Evolutionary conservation across 23 red algal genomes (phyloP).

Genomic region (Chondrus crispus): DNA sequence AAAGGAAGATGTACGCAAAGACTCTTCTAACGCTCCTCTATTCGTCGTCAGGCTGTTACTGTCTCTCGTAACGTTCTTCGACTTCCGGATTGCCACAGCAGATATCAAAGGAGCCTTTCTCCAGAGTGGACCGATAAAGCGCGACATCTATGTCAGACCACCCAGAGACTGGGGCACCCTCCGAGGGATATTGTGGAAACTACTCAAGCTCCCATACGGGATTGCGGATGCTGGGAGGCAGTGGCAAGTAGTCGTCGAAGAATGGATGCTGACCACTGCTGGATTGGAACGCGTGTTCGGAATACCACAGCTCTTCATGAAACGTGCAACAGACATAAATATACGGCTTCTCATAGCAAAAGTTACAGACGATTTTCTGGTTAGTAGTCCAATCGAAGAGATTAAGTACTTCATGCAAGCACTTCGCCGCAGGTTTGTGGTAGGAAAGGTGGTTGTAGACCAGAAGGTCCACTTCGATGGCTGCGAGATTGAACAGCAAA

Average conservation of each 20-base stretch:
- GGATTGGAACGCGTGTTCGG: background rate
- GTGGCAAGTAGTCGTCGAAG: background rate
- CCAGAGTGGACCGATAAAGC: slow-evolving; percentile 15
- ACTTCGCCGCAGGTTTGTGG: background rate
- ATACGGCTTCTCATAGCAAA: background rate
- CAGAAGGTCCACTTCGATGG: too few species aligned
- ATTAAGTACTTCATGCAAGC: background rate
- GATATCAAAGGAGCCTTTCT: slow-evolving; percentile 36
- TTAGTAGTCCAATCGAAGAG: background rate
- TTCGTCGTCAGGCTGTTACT: background rate
- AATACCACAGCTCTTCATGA: background rate
- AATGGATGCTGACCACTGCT: background rate
- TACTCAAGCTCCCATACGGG: slow-evolving; percentile 5
- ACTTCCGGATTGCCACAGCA: background rate
- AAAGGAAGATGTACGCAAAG: too few species aligned
- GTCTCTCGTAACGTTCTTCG: background rate
- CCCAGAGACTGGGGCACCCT: background rate
- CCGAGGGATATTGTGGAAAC: slow-evolving; percentile 3
- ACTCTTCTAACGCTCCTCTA: too few species aligned
- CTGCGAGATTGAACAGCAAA: background rate
- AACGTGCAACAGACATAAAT: background rate
- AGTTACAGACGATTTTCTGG: background rate
- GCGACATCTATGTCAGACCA: slow-evolving; percentile 20
- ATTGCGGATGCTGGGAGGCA: background rate
- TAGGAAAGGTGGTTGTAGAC: too few species aligned